phyloP scores from a whole-genome alignment of 2,329 filamentous ascomycete species.

The Fusarium fracticaudum region DNA sequence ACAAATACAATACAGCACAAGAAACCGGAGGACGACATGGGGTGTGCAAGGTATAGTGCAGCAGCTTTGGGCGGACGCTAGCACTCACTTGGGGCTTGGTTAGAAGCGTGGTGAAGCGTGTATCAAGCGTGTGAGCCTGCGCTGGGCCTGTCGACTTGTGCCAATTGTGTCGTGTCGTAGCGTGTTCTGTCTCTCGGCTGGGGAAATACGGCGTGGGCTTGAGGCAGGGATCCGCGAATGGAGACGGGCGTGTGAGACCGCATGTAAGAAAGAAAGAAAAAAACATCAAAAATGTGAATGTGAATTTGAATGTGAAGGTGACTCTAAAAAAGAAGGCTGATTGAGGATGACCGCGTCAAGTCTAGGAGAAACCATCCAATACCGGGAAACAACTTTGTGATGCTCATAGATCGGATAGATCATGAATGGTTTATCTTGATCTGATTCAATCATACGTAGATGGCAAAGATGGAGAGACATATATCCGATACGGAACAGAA shows the following conservation, averaged over 20 bases:
- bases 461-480: slow-evolving; percentile 12
- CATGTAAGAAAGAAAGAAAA: slow-evolving; percentile 5
- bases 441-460: background rate
- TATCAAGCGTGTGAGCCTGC: slow-evolving; percentile 33
- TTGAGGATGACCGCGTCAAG: slow-evolving; percentile 21
- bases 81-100: slow-evolving; percentile 33
- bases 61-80: slow-evolving; percentile 18
- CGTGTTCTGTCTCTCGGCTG: slow-evolving; percentile 44
- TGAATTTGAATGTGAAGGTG: slow-evolving; percentile 1
- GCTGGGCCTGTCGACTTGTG: slow-evolving; percentile 34
- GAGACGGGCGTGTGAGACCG: slow-evolving; percentile 35
- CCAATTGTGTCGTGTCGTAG: slow-evolving; percentile 45
- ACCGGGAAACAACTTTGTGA: slow-evolving; percentile 2
- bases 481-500: slow-evolving; percentile 14
- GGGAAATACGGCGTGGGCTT: slow-evolving; percentile 37
- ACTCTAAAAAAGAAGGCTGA: slow-evolving; percentile 1
- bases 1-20: slow-evolving; percentile 16
- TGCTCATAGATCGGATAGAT: slow-evolving; percentile 2
- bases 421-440: background rate
- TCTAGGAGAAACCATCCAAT: slow-evolving; percentile 3
- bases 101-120: slow-evolving; percentile 35
- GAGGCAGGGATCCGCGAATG: slow-evolving; percentile 42
- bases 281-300: background rate
- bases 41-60: slow-evolving; percentile 33
- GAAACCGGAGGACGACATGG: slow-evolving; percentile 24